Evolutionary conservation across 495 filamentous ascomycete genomes (phyloP).

Genomic region (Talaromyces proteolyticus): DNA sequence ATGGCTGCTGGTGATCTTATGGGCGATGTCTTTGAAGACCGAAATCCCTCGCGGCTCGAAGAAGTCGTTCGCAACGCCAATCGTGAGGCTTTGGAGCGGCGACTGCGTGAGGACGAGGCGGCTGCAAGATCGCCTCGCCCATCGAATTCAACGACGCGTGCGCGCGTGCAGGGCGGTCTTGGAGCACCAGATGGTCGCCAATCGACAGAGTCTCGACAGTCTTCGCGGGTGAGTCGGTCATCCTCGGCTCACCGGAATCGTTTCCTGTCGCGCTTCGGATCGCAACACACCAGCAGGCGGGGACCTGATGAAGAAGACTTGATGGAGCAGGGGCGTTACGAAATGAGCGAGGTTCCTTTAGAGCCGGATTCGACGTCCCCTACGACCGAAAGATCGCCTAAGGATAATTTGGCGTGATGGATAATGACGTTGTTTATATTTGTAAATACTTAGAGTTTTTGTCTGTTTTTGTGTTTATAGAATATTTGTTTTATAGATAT

Average conservation of each 20-base stretch:
- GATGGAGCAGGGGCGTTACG: constrained; percentile 6
- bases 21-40: constrained; percentile 64
- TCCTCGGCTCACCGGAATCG: constrained; percentile 1
- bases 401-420: too few relatives aligned
- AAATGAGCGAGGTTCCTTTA: background rate
- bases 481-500: too few relatives aligned
- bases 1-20: constrained; percentile 54
- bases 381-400: too few relatives aligned
- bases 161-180: background rate
- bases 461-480: too few relatives aligned
- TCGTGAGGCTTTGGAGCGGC: constrained; percentile 34
- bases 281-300: constrained; percentile 1
- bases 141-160: background rate
- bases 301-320: constrained; percentile 3
- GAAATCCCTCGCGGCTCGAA: constrained; percentile 24
- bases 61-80: constrained; percentile 32
- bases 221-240: constrained; percentile 4
- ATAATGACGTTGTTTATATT: too few relatives aligned
- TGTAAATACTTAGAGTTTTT: too few relatives aligned
- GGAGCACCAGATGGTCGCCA: background rate
- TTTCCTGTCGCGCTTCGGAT: constrained; percentile 1
- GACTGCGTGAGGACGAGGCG: constrained; percentile 39
- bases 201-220: constrained; percentile 6
- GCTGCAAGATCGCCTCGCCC: constrained; percentile 9
- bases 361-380: background rate